These are phyloP conservation scores for Aspergillus heteromorphus DNA, from an alignment of 495 filamentous ascomycete genomes.

Conservation along the genomic window DNA sequence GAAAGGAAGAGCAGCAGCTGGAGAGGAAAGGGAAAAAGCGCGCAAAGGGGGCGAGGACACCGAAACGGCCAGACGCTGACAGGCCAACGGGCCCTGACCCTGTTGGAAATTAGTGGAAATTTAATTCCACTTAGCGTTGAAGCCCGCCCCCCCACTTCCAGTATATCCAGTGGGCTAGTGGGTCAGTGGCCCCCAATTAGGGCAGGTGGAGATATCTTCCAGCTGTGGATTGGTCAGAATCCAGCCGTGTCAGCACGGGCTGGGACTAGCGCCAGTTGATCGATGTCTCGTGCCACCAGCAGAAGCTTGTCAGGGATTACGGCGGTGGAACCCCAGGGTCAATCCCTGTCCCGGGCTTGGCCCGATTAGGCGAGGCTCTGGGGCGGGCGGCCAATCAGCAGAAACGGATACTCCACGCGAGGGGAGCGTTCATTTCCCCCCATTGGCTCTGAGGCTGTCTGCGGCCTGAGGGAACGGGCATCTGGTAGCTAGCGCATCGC, in stretches of 20 bases:
- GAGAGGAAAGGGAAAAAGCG: constrained; percentile 1
- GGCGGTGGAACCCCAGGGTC: background rate
- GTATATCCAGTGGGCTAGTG: no score
- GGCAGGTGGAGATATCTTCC: no score
- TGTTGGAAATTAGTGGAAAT: constrained; percentile 12
- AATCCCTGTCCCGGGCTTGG: constrained; percentile 5
- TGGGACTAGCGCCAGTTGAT: constrained; percentile 15
- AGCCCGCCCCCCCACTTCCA: background rate
- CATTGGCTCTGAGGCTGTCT: background rate
- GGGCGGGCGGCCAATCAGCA: constrained; percentile 1
- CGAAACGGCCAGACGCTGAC: constrained; percentile 8
- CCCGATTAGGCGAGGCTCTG: background rate
- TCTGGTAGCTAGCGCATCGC: background rate
- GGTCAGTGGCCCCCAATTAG: background rate
- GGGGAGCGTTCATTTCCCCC: constrained; percentile 1
- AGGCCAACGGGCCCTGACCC: constrained; percentile 9
- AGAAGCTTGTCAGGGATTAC: constrained; percentile 21
- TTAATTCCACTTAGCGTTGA: constrained; percentile 3
- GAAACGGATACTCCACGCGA: background rate
- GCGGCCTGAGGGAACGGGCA: background rate
- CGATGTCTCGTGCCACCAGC: constrained; percentile 20
- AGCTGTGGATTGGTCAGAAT: constrained; percentile 4
- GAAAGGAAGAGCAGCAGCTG: constrained; percentile 2
- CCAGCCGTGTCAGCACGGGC: constrained; percentile 19
- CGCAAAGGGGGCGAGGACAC: background rate